Percentiles rank a stretch among this genome's conserved stretches.
phyloP scores from a whole-genome alignment of 371 early-diverging fungal species.

The Rhizopus arrhizus region DNA sequence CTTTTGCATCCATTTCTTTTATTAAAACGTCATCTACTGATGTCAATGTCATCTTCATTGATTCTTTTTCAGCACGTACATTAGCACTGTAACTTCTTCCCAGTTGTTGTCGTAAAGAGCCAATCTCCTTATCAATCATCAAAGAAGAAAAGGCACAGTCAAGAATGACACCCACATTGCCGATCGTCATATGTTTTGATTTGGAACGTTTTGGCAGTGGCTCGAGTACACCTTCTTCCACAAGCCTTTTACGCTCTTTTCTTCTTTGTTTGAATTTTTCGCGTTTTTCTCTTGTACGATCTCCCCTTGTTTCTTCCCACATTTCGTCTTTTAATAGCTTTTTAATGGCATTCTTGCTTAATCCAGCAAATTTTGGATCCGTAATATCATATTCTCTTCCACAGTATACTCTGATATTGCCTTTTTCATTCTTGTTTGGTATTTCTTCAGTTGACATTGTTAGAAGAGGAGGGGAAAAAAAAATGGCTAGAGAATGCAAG shows the following conservation, averaged over 20 bases:
- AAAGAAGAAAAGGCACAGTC: constrained; percentile 78
- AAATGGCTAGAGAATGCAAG: too few species aligned
- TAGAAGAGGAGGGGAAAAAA: neutral
- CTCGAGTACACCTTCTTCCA: constrained; percentile 39
- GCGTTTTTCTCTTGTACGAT: constrained; percentile 33
- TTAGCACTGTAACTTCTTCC: constrained; percentile 73
- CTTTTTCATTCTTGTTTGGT: constrained; percentile 2
- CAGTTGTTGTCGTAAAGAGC: constrained; percentile 69
- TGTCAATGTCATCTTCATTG: constrained; percentile 56
- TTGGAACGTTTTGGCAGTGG: constrained; percentile 36
- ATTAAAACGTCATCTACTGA: constrained; percentile 43
- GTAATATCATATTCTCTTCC: constrained; percentile 44
- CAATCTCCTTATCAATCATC: constrained; percentile 77
- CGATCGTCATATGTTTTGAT: constrained; percentile 32
- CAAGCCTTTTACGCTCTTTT: constrained; percentile 31
- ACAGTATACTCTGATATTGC: constrained; percentile 29
- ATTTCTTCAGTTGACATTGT: neutral
- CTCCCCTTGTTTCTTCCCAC: constrained; percentile 35
- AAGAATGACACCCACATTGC: constrained; percentile 56
- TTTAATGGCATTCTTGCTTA: constrained; percentile 48
- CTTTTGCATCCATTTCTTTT: constrained; percentile 47
- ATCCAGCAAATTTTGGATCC: constrained; percentile 48
- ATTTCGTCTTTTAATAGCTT: constrained; percentile 41
- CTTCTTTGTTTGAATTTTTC: constrained; percentile 41
- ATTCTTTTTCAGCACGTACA: constrained; percentile 43